Base-by-base conservation (phyloP, 352 stramenopile species). In the Halophytophthora batemanensis region DNA sequence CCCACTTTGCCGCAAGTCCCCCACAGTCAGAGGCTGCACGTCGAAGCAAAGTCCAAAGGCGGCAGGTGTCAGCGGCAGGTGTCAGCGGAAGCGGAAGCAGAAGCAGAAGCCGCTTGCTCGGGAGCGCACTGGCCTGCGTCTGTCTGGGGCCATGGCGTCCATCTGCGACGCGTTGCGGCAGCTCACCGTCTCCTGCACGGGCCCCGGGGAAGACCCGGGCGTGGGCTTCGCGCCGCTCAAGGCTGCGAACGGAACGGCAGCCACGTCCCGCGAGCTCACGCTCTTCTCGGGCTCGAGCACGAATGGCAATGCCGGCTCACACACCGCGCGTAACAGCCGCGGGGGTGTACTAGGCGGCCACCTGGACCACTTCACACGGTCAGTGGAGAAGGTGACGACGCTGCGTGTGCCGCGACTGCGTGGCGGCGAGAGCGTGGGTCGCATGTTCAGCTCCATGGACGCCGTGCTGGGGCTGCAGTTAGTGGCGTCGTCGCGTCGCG, bases 391-490 rank as follows among this genome's bases (percentile, higher is more conserved):
- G 33, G 61, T 79, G 36, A 68, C 79, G 35, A 60, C 63, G 34
- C 53, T 90, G 43, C 74, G 53, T 1, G 72, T 86, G n/a, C 19
- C 56, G 3, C 65, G 56, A 23, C 38, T 67, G 49, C 53, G 43
- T 1, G 33, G 46, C 1, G 49, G 51, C 37, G 59, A 74, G 43
- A 56, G 50, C n/a, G 23, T 65, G 14, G 67, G 59, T 13, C 67
- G 25, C 60, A 80, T 74, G 62, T 78, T 64, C 42, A 83, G 61
- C 59, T 73, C 72, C 3, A 47, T 86, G 42, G 74, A 86, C 51
- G 62, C 53, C 8, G 47, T 71, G 15, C 50, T 90, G 21, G 80
- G 80, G 18, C 46, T 90, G 33, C 73, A 82, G 40, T 61, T 90
- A 3, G 67, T 78, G 37, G 60, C 72, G 25, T 90, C 80, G 12